Percentiles rank a stretch among this genome's conserved stretches.
These are phyloP conservation scores for Chenopodium album DNA, from an alignment of 148 eudicot genomes.

Conservation along the genomic window DNA sequence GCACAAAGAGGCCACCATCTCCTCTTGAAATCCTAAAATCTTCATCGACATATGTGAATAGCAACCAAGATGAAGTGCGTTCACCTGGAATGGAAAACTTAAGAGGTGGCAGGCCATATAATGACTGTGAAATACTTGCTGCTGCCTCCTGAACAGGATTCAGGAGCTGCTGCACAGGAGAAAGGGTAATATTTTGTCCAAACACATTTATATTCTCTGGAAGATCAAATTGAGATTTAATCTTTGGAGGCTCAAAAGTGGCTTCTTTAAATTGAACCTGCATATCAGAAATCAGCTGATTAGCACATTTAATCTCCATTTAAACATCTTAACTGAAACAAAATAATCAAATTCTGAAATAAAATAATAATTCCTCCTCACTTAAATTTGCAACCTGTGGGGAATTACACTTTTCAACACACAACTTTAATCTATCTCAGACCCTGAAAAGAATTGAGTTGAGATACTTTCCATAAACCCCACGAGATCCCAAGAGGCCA, in stretches of 20 bases:
- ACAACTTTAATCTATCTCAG: too few species aligned
- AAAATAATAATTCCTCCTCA: too few species aligned
- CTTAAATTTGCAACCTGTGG: too few species aligned
- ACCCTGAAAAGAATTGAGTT: too few species aligned
- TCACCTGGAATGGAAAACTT: conserved; percentile 82
- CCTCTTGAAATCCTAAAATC: conserved; percentile 93
- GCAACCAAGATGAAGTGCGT: conserved; percentile 73
- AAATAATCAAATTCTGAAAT: background rate
- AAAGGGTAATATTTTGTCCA: conserved; percentile 70
- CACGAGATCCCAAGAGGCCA: too few species aligned
- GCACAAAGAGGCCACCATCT: conserved; percentile 96
- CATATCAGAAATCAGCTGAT: conserved; percentile 1
- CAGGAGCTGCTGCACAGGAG: conserved; percentile 74
- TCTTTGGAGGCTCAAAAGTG: conserved; percentile 75
- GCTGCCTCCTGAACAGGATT: conserved; percentile 74
- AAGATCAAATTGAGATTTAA: conserved; percentile 70
- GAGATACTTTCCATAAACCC: too few species aligned
- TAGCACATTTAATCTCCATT: background rate
- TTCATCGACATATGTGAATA: conserved; percentile 78
- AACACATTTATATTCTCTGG: conserved; percentile 73
- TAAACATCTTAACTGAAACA: background rate
- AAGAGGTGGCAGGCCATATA: conserved; percentile 73
- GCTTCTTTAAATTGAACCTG: conserved; percentile 96
- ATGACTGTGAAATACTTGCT: conserved; percentile 46
- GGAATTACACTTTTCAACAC: too few species aligned